Conservation (phyloP, 2,329 filamentous ascomycete species). For the Epichloe coenophiala region DNA sequence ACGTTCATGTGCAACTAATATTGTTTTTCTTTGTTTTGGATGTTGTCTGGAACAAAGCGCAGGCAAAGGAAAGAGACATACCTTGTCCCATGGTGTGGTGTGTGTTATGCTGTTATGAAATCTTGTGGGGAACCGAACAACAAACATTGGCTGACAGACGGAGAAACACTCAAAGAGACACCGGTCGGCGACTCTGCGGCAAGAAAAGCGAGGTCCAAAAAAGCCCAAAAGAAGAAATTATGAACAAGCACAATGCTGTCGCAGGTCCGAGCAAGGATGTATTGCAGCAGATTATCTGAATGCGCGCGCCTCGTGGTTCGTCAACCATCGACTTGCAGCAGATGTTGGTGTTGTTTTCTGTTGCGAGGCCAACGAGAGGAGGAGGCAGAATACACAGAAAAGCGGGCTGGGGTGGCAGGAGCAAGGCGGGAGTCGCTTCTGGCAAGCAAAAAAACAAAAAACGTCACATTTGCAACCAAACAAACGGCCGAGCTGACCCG, state of each 20-base stretch:
- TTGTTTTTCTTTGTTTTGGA: slow-evolving; percentile 3
- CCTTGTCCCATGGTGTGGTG: slow-evolving; percentile 21
- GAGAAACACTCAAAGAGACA: slow-evolving; percentile 7
- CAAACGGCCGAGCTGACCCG: not conserved
- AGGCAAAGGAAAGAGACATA: slow-evolving; percentile 14
- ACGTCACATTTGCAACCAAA: not conserved
- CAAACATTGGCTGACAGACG: slow-evolving; percentile 23
- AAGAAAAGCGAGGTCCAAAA: slow-evolving; percentile 5
- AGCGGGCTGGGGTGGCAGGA: slow-evolving; percentile 7
- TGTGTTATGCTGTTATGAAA: slow-evolving; percentile 10
- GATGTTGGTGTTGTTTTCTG: slow-evolving; percentile 30
- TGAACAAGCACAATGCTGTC: slow-evolving; percentile 7
- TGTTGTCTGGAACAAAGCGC: slow-evolving; percentile 1
- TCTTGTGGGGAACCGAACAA: slow-evolving; percentile 21
- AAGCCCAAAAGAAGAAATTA: slow-evolving; percentile 2
- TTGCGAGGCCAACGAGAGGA: slow-evolving; percentile 31
- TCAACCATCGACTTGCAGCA: slow-evolving; percentile 14
- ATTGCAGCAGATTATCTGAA: slow-evolving; percentile 2
- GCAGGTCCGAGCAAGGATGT: not conserved
- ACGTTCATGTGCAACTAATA: not conserved
- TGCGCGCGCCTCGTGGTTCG: slow-evolving; percentile 17
- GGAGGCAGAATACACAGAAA: slow-evolving; percentile 16
- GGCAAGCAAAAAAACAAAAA: slow-evolving; percentile 2
- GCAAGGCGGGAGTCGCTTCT: not conserved
- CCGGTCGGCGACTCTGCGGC: slow-evolving; percentile 3